Base-by-base conservation (phyloP, 2,329 filamentous ascomycete genomes). In the Aspergillus nomiae region DNA sequence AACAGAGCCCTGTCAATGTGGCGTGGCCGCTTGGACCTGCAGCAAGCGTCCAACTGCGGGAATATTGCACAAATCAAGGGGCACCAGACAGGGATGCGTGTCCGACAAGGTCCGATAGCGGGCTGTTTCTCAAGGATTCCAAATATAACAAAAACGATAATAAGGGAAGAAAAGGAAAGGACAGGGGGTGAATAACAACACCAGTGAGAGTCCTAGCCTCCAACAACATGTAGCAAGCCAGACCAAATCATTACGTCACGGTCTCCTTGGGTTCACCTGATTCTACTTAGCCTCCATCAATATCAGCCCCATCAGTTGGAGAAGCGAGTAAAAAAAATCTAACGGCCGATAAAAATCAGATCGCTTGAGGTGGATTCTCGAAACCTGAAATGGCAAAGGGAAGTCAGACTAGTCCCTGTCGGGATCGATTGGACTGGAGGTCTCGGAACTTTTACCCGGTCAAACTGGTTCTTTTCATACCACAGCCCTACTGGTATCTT, bases 1-100 rank as follows among this genome's bases (percentile, higher is more conserved):
- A 30, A 53, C 30, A 53, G n/a, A 34, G 48, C 50, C 50, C 12
- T n/a, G 50, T 30, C 50, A 34, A 32, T 53, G 28, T 53, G 48
- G 48, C 48, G 48, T 53, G 6, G 28, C 21, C 50, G 50, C 50
- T 53, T 53, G 26, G 50, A 53, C 50, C 50, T 34, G 24, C 50
- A 41, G 38, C 38, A 41, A 41, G 26, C 19, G 38, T 41, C 9
- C 10, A 19, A 26, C 24, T 51, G 16, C 50, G 30, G 11, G 21
- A 28, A 32, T 53, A 53, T 34, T 34, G 50, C 50, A 53, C 50
- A 19, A 53, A 53, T 53, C 50, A 53, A 53, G 50, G 50, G 28
- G 50, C 28, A 32, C n/a, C 19, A 2, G 50, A 1, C 28, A 32
- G 4, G 12, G 45, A 24, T 48, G 8, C 19, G 8, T 41, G 19